These are phyloP conservation scores for Cystobasidiaceae sp. DNA, from an alignment of 1,284 basidiomycete genomes.

Conservation along the genomic window DNA sequence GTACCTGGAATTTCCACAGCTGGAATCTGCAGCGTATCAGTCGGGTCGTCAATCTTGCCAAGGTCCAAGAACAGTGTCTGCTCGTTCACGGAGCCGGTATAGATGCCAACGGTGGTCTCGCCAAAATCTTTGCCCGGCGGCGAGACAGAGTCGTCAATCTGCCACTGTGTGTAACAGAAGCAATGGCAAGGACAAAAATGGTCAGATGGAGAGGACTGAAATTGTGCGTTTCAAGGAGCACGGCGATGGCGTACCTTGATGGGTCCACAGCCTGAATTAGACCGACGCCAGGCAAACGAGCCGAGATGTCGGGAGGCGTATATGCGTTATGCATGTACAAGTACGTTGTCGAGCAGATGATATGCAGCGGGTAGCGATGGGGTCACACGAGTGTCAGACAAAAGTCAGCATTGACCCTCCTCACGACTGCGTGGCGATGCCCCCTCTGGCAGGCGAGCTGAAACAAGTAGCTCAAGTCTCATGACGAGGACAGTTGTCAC, in stretches of 20 bases:
- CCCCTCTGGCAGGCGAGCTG: too few species aligned
- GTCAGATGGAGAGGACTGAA: too few species aligned
- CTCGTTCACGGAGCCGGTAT: constrained; percentile 50
- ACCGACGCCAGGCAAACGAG: too few species aligned
- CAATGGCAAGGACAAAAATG: not conserved
- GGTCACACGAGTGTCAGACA: too few species aligned
- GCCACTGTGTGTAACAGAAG: too few species aligned
- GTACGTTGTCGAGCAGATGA: too few species aligned
- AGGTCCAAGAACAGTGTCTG: constrained; percentile 66
- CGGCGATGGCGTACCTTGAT: not conserved
- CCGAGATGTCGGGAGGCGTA: too few species aligned
- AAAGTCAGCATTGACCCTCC: too few species aligned
- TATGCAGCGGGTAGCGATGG: too few species aligned
- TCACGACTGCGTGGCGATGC: too few species aligned
- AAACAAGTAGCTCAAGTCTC: not conserved
- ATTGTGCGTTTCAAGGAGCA: not conserved
- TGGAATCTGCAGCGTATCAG: constrained; percentile 52
- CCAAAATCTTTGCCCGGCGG: constrained; percentile 57
- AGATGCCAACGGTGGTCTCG: constrained; percentile 60
- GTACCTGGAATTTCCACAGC: constrained; percentile 19
- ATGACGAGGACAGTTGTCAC: not conserved
- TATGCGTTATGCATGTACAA: too few species aligned
- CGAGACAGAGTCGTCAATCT: constrained; percentile 57
- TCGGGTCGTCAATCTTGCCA: constrained; percentile 58
- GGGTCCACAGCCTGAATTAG: constrained; percentile 50